Evolutionary conservation across 768 basidiomycete species (phyloP).

Genomic region (Phaeotremella fagi): DNA sequence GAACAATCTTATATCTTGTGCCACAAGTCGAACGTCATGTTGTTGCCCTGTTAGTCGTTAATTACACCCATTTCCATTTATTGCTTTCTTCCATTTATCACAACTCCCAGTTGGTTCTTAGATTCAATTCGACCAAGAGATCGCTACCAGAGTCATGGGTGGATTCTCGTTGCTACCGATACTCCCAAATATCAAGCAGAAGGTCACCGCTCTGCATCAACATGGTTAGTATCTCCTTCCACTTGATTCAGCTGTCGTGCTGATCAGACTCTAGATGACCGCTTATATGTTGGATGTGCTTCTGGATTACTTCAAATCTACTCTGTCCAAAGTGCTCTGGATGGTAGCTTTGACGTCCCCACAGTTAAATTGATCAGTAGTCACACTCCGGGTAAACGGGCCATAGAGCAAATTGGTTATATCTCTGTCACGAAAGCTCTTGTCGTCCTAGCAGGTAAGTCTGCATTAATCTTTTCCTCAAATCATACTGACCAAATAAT

Average conservation of each 20-base stretch:
- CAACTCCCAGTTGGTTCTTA: too few relatives aligned
- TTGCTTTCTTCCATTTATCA: too few relatives aligned
- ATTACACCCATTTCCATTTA: too few relatives aligned
- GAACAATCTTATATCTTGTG: too few relatives aligned
- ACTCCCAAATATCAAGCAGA: slow-evolving; percentile 22
- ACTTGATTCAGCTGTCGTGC: background rate
- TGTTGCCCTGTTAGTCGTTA: too few relatives aligned
- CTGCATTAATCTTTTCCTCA: background rate
- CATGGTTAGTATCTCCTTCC: slow-evolving; percentile 18
- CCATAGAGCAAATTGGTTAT: slow-evolving; percentile 83
- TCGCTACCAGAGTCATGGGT: slow-evolving; percentile 10
- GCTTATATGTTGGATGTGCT: slow-evolving; percentile 55
- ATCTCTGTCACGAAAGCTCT: slow-evolving; percentile 82
- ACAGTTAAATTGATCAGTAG: slow-evolving; percentile 21
- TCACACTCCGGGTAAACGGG: slow-evolving; percentile 34
- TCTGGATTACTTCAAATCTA: slow-evolving; percentile 41
- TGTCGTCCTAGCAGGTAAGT: slow-evolving; percentile 73
- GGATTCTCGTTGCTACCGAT: slow-evolving; percentile 26
- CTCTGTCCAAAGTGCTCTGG: slow-evolving; percentile 13
- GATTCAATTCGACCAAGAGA: too few relatives aligned
- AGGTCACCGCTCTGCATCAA: slow-evolving; percentile 32
- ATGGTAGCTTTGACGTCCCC: slow-evolving; percentile 1
- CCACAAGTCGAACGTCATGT: too few relatives aligned
- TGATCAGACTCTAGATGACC: slow-evolving; percentile 51
- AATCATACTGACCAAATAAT: background rate